Conservation (phyloP, 768 basidiomycete genomes). For the Kwoniella shandongensis region DNA sequence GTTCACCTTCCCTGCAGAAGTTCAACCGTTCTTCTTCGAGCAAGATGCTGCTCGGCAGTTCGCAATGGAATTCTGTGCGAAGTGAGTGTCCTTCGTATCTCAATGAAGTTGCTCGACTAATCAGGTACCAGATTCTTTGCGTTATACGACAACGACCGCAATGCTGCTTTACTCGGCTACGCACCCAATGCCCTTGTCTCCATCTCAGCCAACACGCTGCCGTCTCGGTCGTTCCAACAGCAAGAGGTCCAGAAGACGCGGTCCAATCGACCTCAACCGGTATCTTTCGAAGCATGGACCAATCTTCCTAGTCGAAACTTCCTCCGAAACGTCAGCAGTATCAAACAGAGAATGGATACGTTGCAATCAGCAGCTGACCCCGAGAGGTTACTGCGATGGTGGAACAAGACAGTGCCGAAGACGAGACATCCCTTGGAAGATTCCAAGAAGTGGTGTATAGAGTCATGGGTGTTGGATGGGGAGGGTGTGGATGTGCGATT, state of each 20-base stretch:
- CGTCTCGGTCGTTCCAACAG: conserved; percentile 58
- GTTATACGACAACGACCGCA: conserved; percentile 74
- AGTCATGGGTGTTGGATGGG: conserved; percentile 67
- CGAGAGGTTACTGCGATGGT: conserved; percentile 63
- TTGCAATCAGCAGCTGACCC: conserved; percentile 71
- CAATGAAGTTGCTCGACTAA: conserved; percentile 12
- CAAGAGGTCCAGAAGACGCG: conserved; percentile 61
- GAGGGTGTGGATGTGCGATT: conserved; percentile 57
- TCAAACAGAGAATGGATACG: conserved; percentile 54
- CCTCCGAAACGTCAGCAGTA: conserved; percentile 53
- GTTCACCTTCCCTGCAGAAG: conserved; percentile 71
- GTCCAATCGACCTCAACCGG: conserved; percentile 35
- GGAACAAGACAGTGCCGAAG: conserved; percentile 61
- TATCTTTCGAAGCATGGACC: conserved; percentile 29
- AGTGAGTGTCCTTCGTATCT: no score
- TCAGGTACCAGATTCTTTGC: conserved; percentile 69
- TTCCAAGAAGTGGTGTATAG: conserved; percentile 79
- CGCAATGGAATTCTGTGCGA: conserved; percentile 66
- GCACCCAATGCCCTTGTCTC: conserved; percentile 87
- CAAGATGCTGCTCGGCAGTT: conserved; percentile 76
- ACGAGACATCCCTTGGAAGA: conserved; percentile 81
- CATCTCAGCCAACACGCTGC: conserved; percentile 80
- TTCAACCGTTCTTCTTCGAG: conserved; percentile 36
- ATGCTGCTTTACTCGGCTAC: conserved; percentile 69
- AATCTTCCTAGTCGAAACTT: conserved; percentile 41